phyloP scores from a whole-genome alignment of 306 rosid species.

The Gillenia trifoliata region DNA sequence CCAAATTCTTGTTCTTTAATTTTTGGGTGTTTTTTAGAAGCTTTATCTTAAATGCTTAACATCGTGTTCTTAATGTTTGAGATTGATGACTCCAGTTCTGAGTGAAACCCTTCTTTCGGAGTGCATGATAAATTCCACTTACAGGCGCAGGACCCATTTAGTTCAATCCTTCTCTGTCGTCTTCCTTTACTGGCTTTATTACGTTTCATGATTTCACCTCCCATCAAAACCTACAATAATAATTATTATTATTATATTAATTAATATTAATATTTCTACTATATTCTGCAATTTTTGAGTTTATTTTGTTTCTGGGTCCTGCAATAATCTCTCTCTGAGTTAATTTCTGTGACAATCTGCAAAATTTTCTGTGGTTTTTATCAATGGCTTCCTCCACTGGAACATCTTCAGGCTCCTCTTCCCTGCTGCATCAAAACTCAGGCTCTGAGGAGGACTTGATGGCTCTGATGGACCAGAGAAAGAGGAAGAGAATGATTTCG shows the following conservation, averaged over 20 bases:
- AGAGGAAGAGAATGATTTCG: slow-evolving; percentile 90
- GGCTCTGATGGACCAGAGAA: slow-evolving; percentile 68
- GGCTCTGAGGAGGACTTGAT: slow-evolving; percentile 66
- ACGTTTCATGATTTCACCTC: slow-evolving; percentile 69
- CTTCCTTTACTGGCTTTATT: slow-evolving; percentile 87
- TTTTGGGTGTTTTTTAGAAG: not conserved
- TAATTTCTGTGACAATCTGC: not conserved
- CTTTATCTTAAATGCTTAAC: slow-evolving; percentile 47
- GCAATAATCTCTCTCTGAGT: slow-evolving; percentile 13
- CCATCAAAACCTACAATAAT: not conserved
- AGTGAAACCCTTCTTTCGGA: slow-evolving; percentile 69
- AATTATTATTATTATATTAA: no score
- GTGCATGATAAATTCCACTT: slow-evolving; percentile 88
- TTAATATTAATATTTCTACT: slow-evolving; percentile 6
- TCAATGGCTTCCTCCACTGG: slow-evolving; percentile 83
- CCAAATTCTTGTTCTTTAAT: not conserved
- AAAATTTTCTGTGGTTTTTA: not conserved
- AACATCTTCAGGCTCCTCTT: slow-evolving; percentile 61
- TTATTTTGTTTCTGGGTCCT: slow-evolving; percentile 42
- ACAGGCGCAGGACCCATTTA: slow-evolving; percentile 86
- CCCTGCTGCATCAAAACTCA: slow-evolving; percentile 41
- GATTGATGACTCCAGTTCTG: slow-evolving; percentile 88
- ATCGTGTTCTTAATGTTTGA: slow-evolving; percentile 71
- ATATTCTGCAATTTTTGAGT: slow-evolving; percentile 22
- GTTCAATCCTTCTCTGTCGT: slow-evolving; percentile 99